Evolutionary conservation across 202 grass and related monocot genomes (phyloP), one percentile per base, ranked within the genome.

Genomic region (Setaria viridis): DNA sequence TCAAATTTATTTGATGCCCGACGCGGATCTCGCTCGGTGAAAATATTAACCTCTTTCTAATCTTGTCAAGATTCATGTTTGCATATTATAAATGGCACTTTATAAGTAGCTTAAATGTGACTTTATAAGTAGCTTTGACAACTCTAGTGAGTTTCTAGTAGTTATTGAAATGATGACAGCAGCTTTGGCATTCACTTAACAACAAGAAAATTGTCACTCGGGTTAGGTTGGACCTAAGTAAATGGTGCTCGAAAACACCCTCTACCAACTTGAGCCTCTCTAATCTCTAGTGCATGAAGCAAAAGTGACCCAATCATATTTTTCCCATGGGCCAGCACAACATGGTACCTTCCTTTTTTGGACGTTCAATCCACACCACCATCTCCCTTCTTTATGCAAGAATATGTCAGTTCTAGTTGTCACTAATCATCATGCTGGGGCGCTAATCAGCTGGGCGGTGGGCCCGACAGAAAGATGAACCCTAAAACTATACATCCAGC

Each of bases 381-480:
- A 47, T 58, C 16, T 19, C 19, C 19, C 14, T 8, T 41, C 57
- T 86, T 66, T 67, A 67, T 76, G 37, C 46, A 35, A 68, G 2
- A 67, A 56, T 5, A 74, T 47, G 37, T 13, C 39, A 37, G 25
- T 37, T 66, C 34, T 39, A 58, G 54, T 29, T 54, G 53, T 77
- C 48, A 70, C 57, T 58, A 82, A 76, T 57, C 62, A 81, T 82
- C 37, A 62, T 35, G 32, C 39, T 50, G 42, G 49, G 55, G 42
- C 37, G 55, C 10, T 88, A 59, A 59, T 63, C 66, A 71, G 67
- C 7, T n/a, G 8, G 67, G 25, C 21, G 46, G 46, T 65, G 47
- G 65, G 21, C 25, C 66, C 57, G 66, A 78, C 73, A 78, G 65
- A 87, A 88, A 83, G 80, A 87, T 53, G 72, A 11, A 54, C 16